Evolutionary conservation across 768 basidiomycete genomes (phyloP).

Genomic region (Leccinum fibrillosum): DNA sequence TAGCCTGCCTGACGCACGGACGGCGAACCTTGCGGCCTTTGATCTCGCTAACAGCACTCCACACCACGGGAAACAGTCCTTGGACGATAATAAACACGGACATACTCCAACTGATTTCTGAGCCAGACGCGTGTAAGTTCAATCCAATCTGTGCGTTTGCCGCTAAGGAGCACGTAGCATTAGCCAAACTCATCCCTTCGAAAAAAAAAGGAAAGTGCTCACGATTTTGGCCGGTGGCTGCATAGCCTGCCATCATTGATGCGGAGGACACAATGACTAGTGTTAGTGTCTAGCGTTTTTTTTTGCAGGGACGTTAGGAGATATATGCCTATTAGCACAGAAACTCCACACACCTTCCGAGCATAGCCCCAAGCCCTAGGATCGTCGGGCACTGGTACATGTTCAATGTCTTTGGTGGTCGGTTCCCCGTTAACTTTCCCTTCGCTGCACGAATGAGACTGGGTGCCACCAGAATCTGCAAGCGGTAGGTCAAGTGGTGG

Average conservation of each 20-base stretch:
- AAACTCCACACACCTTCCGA: constrained; percentile 44
- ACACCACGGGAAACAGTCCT: constrained; percentile 62
- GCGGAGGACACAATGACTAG: constrained; percentile 27
- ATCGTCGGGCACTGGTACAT: constrained; percentile 49
- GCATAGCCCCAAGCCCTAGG: constrained; percentile 55
- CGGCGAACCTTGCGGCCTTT: constrained; percentile 62
- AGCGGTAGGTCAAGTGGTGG: background rate
- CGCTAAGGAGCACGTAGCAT: constrained; percentile 38
- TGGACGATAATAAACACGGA: constrained; percentile 71
- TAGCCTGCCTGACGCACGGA: background rate
- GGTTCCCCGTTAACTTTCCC: background rate
- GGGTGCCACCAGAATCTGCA: background rate
- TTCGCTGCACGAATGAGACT: background rate
- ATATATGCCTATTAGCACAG: too few relatives aligned
- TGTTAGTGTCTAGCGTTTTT: constrained; percentile 17
- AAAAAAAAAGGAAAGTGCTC: background rate
- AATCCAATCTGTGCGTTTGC: constrained; percentile 63
- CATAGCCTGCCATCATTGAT: constrained; percentile 26
- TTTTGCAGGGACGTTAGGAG: background rate
- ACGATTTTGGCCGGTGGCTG: constrained; percentile 29
- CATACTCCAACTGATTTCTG: constrained; percentile 64
- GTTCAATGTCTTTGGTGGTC: constrained; percentile 31
- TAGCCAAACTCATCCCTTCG: background rate
- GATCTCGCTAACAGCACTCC: constrained; percentile 73
- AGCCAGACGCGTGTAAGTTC: constrained; percentile 56